A percentile compares a stretch with the other conserved stretches of the same genome.
phyloP scores from a whole-genome alignment of 345 rosid genomes.

The Lepidium aucheri region DNA sequence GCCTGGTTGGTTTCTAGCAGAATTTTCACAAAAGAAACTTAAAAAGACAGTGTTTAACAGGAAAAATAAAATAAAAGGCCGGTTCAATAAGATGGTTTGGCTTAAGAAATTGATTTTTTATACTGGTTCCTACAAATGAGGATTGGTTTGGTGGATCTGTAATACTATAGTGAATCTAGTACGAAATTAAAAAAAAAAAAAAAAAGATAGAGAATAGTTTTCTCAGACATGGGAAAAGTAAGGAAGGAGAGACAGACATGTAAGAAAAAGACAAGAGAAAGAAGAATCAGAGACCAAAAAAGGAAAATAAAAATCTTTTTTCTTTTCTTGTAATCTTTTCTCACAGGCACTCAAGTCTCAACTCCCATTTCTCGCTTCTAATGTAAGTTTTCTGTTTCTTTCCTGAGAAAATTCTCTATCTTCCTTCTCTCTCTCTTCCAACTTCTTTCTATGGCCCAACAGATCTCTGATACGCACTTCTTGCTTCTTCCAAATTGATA shows the following conservation, averaged over 20 bases:
- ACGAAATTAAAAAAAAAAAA: no score
- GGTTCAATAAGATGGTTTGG: conserved; percentile 10
- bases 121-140: not conserved
- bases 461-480: conserved; percentile 42
- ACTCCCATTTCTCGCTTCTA: conserved; percentile 16
- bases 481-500: conserved; percentile 19
- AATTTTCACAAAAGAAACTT: not conserved
- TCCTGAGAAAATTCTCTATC: conserved; percentile 2
- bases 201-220: not conserved
- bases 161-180: not conserved
- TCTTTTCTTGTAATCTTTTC: not conserved
- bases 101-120: not conserved
- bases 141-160: not conserved
- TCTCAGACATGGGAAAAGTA: not conserved
- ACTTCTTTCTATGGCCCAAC: conserved; percentile 28
- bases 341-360: not conserved
- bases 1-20: not conserved
- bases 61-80: not conserved
- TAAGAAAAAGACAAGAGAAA: conserved; percentile 15
- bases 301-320: not conserved
- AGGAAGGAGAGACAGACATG: not conserved
- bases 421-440: no score
- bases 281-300: conserved; percentile 16
- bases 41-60: no score
- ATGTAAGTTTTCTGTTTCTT: conserved; percentile 4